Evolutionary conservation across 768 basidiomycete genomes (phyloP).

Genomic region (Boletus barrowsii): DNA sequence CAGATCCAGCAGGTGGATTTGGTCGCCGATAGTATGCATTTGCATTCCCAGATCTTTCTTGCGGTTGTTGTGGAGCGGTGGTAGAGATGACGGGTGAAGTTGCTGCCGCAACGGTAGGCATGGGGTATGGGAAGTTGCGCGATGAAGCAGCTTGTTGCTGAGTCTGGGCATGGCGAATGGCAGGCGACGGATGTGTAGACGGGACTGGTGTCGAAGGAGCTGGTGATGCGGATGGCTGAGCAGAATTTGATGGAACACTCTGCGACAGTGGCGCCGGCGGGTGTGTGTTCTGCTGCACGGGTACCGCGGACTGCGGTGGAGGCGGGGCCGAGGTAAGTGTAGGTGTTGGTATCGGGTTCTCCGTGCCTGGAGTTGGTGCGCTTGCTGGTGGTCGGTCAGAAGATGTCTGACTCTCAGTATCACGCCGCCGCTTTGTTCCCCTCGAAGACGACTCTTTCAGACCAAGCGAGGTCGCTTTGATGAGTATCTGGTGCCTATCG

Average conservation of each 20-base stretch:
- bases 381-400: slow-evolving; percentile 24
- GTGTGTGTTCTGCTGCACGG: slow-evolving; percentile 24
- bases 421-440: slow-evolving; percentile 59
- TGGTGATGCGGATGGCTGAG: slow-evolving; percentile 32
- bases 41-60: slow-evolving; percentile 26
- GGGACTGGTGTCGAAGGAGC: slow-evolving; percentile 33
- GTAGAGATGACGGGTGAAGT: slow-evolving; percentile 54
- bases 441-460: slow-evolving; percentile 72
- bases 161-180: slow-evolving; percentile 30
- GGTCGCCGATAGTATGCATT: slow-evolving; percentile 57
- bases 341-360: slow-evolving; percentile 17
- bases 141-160: slow-evolving; percentile 27
- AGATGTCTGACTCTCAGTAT: slow-evolving; percentile 34
- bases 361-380: slow-evolving; percentile 19
- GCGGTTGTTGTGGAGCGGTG: slow-evolving; percentile 38
- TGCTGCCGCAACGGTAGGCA: slow-evolving; percentile 67
- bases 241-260: slow-evolving; percentile 22
- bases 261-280: slow-evolving; percentile 34
- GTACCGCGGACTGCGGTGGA: slow-evolving; percentile 16
- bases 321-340: slow-evolving; percentile 26
- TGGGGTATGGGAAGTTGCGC: slow-evolving; percentile 57
- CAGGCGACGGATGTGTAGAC: slow-evolving; percentile 35
- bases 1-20: slow-evolving; percentile 23
- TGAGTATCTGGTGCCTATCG: slow-evolving; percentile 73
- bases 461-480: slow-evolving; percentile 76